Conservation (phyloP, 257 asterid species). For the Catharanthus roseus region DNA sequence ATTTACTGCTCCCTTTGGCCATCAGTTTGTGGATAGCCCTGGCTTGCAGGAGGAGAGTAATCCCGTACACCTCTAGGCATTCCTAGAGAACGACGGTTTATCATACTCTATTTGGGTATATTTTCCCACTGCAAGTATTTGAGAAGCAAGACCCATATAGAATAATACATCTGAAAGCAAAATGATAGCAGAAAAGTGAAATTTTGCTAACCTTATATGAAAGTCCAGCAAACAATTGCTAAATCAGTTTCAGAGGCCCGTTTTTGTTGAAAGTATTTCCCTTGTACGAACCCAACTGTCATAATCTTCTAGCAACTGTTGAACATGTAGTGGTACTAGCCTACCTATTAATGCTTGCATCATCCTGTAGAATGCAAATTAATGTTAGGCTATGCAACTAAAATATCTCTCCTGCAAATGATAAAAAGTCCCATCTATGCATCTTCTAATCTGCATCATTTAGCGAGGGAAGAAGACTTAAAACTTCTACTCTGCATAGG, state of each 20-base stretch:
- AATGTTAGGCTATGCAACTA: conserved; percentile 1
- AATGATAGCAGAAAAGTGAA: not conserved
- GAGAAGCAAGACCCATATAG: not conserved
- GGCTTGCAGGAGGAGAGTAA: too few relatives aligned
- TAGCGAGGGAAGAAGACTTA: too few relatives aligned
- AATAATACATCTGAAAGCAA: not conserved
- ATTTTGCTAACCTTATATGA: not conserved
- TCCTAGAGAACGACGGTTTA: too few relatives aligned
- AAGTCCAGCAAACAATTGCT: not conserved
- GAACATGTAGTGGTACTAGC: conserved; percentile 60
- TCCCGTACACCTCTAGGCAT: too few relatives aligned
- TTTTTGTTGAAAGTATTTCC: not conserved
- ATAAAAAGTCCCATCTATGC: not conserved
- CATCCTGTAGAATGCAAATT: conserved; percentile 39
- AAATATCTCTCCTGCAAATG: not conserved
- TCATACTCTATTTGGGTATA: not conserved
- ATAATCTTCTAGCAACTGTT: conserved; percentile 63
- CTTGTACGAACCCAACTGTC: conserved; percentile 54
- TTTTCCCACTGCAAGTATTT: not conserved
- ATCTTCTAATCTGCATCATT: not conserved
- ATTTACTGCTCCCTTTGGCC: too few relatives aligned
- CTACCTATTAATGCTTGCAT: conserved; percentile 78
- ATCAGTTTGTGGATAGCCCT: too few relatives aligned
- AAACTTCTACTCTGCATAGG: too few relatives aligned
- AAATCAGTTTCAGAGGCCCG: not conserved